A percentile compares a stretch with the other conserved stretches of the same genome.
Evolutionary conservation across 345 rosid species (phyloP).

Genomic region (Salix koriyanagi): DNA sequence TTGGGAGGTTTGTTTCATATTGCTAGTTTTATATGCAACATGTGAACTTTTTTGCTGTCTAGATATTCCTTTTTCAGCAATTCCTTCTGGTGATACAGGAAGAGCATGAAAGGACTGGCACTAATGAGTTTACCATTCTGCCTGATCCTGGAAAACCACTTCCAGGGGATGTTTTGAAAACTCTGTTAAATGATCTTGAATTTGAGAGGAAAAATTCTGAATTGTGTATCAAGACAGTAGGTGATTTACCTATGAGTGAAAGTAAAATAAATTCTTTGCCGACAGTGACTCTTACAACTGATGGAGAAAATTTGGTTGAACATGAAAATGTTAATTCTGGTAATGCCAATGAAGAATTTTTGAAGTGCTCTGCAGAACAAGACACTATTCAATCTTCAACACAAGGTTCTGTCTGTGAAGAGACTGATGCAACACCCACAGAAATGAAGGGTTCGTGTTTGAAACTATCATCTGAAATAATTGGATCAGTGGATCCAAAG

Average conservation of each 20-base stretch:
- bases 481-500: constrained; percentile 24
- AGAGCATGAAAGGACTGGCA: constrained; percentile 78
- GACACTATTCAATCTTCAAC: constrained; percentile 25
- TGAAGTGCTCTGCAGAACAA: constrained; percentile 19
- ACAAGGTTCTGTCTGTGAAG: constrained; percentile 18
- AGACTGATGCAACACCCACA: neutral
- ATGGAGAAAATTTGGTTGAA: constrained; percentile 29
- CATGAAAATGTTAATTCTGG: constrained; percentile 33
- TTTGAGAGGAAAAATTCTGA: constrained; percentile 44
- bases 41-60: neutral
- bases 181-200: constrained; percentile 47
- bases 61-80: constrained; percentile 19
- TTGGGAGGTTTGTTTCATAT: constrained; percentile 72
- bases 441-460: constrained; percentile 26
- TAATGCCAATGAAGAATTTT: constrained; percentile 21
- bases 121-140: constrained; percentile 42
- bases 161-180: constrained; percentile 61
- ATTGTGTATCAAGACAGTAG: constrained; percentile 33
- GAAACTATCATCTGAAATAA: constrained; percentile 12
- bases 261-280: constrained; percentile 26
- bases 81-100: constrained; percentile 44
- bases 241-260: constrained; percentile 17
- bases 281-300: constrained; percentile 19
- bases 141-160: constrained; percentile 74
- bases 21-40: neutral